Evolutionary conservation across 1,139 yeast species (phyloP).

Genomic region (Arxiozyma slooffiae): DNA sequence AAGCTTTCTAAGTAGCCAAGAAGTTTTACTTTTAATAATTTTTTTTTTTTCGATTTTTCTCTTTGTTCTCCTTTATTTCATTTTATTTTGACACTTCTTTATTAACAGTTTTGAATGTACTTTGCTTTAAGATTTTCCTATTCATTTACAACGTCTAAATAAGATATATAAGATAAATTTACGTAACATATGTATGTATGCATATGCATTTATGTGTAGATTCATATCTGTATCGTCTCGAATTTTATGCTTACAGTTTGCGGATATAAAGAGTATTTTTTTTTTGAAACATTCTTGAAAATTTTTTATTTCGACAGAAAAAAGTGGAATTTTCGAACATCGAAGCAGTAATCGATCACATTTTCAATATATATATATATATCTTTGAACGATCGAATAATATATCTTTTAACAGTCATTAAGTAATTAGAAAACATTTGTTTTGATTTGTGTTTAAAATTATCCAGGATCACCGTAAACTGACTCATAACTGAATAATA

Average conservation of each 20-base stretch:
- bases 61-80: no score
- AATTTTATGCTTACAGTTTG: neutral
- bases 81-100: neutral
- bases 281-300: neutral
- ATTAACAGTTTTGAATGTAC: neutral
- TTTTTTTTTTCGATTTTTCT: no score
- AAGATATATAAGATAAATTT: neutral
- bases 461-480: neutral
- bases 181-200: neutral
- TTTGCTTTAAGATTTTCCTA: neutral
- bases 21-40: neutral
- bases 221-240: neutral
- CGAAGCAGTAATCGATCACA: no score
- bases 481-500: neutral
- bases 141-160: neutral
- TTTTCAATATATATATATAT: no score
- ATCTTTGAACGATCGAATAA: no score
- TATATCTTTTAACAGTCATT: no score
- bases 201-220: neutral
- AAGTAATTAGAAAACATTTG: neutral
- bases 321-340: neutral
- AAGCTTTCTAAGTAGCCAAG: constrained; percentile 42
- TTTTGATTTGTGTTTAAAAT: neutral
- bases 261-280: neutral
- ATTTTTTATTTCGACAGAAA: neutral